Evolutionary conservation across 192 early-diverging fungal species (phyloP), one percentile per base, ranked within the genome.

Genomic region (Coemansia sp.): DNA sequence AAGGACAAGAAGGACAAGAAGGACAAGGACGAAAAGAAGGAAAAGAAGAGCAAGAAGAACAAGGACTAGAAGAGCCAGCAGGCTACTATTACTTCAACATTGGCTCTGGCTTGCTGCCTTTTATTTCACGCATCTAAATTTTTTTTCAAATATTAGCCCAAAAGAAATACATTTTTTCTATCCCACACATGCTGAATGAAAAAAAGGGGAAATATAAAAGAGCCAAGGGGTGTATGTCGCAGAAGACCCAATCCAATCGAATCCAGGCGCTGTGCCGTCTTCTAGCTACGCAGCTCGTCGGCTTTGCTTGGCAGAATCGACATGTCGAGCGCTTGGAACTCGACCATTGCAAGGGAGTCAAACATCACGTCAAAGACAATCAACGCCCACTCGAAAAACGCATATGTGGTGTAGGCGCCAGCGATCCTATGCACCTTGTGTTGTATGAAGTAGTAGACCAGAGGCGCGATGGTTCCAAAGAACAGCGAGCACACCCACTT

Each of bases 321-420:
- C 14, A 83, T 60, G 36, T 83, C 82, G 22, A 83, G 59, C 4
- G 66, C 66, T 53, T 68, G 59, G 67, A 91, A 91, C 71, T 92
- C 91, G 47, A 83, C 74, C 62, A 83, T 78, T 61, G 84, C 83
- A 25, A 88, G 81, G n/a, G 87, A 87, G 60, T 91, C 89, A 62
- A 87, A 91, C 60, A 84, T 82, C 18, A 92, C 86, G 62, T 89
- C 87, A 35, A 89, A 88, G n/a, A 89, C 27, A 50, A 93, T 93
- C 22, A 93, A 69, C 11, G 87, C 83, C 90, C 90, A 93, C 61
- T 91, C 90, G 63, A 91, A 93, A 76, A 91, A 91, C 30, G 89
- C 87, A 60, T 93, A 93, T 48, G 71, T 83, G 19, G 87, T 90
- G 61, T 92, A 90, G 2, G 91, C 91, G 75, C 88, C 89, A 42